Evolutionary conservation across 768 basidiomycete species (phyloP), one percentile per base, ranked within the genome.

Genomic region (Collybiopsis luxurians): DNA sequence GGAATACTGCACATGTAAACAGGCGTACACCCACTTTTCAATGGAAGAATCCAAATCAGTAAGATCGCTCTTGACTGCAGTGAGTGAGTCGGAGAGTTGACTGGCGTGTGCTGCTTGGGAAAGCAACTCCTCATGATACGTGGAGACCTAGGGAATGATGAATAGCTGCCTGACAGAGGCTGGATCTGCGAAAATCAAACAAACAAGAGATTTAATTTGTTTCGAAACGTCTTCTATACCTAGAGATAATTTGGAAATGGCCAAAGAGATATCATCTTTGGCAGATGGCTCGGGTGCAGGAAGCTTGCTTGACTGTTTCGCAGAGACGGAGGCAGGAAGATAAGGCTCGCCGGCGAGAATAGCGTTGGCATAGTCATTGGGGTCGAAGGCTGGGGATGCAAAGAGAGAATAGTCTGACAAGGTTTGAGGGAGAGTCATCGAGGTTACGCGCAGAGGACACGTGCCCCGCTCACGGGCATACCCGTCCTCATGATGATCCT

Each of bases 171-270:
- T 53, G 36, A 42, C 10, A 15, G 21, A 9, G 50, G 21, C 38
- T 31, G 24, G 38, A 15, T 30, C 1, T 24, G 10, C 17, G 43
- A 6, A 23, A 6, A n/a, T n/a, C n/a, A n/a, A 15, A 74, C 87
- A 61, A 58, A 95, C 94, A 71, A 96, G 76, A 46, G 77, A 79
- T 71, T 90, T 90, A 51, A 98, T 87, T 70, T 98, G 93, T 68
- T 89, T 92, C 26, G 88, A 86, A 19, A 96, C 86, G 69, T 98
- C 95, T 39, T 98, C 96, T 58, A 98, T 88, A 0, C 87, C 90
- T 65, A 86, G 82, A 59, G 86, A 89, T 3, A 99, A 78, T 69
- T 92, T 95, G 5, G 92, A 86, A 27, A 98, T 87, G 2, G 93
- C 92, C 2, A 92, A 81, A 2, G 91, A 90, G 11, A 97, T 88